Percentiles rank a stretch among this genome's conserved stretches.
Conservation (phyloP, 176 grass and related monocot species). For the Oryza glaberrima region DNA sequence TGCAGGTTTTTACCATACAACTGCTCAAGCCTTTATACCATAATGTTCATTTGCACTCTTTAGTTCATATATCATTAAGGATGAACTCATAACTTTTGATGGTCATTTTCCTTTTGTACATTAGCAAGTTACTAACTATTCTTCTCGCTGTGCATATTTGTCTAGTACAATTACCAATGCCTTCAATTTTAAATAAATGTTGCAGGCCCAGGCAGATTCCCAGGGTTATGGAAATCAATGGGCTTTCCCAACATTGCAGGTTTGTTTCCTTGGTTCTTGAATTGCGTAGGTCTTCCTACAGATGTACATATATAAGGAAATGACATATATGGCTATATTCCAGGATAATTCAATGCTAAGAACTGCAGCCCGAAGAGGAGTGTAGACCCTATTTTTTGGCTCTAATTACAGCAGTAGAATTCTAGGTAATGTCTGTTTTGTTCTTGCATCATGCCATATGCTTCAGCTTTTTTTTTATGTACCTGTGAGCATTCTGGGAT, state of each 20-base stretch:
- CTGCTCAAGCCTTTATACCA: not conserved
- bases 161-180: not conserved
- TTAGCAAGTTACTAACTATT: constrained; percentile 25
- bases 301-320: constrained; percentile 8
- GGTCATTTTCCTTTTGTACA: constrained; percentile 13
- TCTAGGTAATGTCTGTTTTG: constrained; percentile 47
- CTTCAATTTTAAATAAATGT: constrained; percentile 19
- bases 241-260: constrained; percentile 90
- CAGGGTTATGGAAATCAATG: constrained; percentile 82
- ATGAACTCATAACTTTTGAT: not conserved
- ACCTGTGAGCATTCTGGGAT: not conserved
- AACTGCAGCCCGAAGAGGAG: constrained; percentile 57
- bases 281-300: not conserved
- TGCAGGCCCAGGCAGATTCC: constrained; percentile 68
- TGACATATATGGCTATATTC: constrained; percentile 32
- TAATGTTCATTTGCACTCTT: constrained; percentile 23
- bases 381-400: constrained; percentile 49
- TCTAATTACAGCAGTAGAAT: constrained; percentile 30
- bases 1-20: constrained; percentile 64
- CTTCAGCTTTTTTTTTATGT: not conserved
- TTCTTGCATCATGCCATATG: not conserved
- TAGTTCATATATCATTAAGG: constrained; percentile 26
- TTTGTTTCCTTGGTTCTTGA: constrained; percentile 32
- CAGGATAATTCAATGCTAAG: constrained; percentile 70
- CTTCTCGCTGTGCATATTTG: constrained; percentile 18